Base-by-base conservation (phyloP, 2,329 filamentous ascomycete genomes). In the Pestalotiopsis sp. region DNA sequence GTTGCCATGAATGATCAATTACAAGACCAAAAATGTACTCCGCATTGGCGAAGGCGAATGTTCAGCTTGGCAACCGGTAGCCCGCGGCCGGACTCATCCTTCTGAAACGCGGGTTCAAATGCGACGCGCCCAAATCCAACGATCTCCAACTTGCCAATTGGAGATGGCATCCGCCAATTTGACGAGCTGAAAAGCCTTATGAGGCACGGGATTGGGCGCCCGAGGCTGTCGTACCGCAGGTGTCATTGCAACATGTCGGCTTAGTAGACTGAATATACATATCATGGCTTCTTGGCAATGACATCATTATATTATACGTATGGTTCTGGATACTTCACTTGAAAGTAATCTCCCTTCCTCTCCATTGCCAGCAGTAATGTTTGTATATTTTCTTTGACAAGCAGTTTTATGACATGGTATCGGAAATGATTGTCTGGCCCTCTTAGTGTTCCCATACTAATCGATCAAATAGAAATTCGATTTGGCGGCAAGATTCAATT, bases 61-160 rank as follows among this genome's bases (percentile, higher is more conserved):
- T 39, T 7, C 7, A 62, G 27, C 59, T 62, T 62, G 59, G 59
- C 59, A 39, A 36, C 3, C 27, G 14, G 36, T 36, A 20, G 25
- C 57, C 25, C 25, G 23, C 13, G 23, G 57, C 59, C 59, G 59
- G 59, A 62, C 59, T 36, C 20, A 4, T 6, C 45, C 12, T 39
- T 62, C 59, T 62, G 31, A 62, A 62, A 62, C 59, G 31, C 57
- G 57, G 23, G 23, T 36, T 62, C 36, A 27, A 61, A 39, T 27
- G 25, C 57, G 23, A 27, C 27, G 27, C 59, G 4, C 27, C 23
- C 58, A 23, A 60, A 60, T 14, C 25, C 58, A 17, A 38, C 12
- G 4, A 36, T 36, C 58, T 20, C 31, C 27, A 59, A 27, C 31
- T 62, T 4, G 6, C 14, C 59, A 39, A 62, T 62, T 9, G 31